These are phyloP conservation scores for Brassica hybrid DNA, from an alignment of 441 rosid genomes.

Conservation along the genomic window DNA sequence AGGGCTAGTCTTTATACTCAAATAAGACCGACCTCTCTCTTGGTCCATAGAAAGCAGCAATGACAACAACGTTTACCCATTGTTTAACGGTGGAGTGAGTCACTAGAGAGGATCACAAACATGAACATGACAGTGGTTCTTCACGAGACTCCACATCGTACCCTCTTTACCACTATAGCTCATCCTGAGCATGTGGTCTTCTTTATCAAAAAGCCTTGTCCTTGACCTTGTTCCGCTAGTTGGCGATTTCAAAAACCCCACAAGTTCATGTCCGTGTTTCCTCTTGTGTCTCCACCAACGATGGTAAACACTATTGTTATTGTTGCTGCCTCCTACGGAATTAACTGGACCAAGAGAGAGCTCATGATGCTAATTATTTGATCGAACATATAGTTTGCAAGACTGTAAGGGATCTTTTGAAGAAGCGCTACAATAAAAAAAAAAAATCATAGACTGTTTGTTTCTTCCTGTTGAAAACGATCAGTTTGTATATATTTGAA, in stretches of 20 bases:
- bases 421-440: not conserved
- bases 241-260: not conserved
- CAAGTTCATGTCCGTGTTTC: not conserved
- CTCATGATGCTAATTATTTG: not conserved
- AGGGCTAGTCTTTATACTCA: conserved; percentile 3
- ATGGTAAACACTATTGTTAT: not conserved
- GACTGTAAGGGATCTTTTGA: not conserved
- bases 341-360: not conserved
- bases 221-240: too few relatives aligned
- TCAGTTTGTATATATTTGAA: not conserved
- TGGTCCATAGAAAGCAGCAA: not conserved
- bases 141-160: too few relatives aligned
- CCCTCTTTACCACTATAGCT: too few relatives aligned
- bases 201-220: too few relatives aligned
- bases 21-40: not conserved
- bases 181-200: too few relatives aligned
- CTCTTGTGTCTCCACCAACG: not conserved
- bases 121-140: not conserved
- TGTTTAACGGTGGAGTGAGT: conserved; percentile 1
- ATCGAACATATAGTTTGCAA: not conserved
- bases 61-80: not conserved
- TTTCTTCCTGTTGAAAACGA: not conserved
- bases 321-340: not conserved
- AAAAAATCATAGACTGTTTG: not conserved
- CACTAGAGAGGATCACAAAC: not conserved